Evolutionary conservation across 257 asterid species (phyloP).

Genomic region (Hygrophila difformis): DNA sequence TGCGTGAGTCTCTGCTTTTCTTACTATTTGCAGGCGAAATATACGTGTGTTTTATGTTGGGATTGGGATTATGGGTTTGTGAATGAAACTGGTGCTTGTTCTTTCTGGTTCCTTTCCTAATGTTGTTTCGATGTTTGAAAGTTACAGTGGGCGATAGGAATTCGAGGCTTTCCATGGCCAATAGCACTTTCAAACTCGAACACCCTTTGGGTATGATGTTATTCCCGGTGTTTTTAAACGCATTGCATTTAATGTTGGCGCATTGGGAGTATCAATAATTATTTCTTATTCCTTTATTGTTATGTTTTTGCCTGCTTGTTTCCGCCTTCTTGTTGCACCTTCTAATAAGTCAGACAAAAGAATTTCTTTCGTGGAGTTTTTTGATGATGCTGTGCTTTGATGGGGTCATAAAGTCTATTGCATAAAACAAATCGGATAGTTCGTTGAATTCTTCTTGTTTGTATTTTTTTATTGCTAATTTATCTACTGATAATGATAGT

Average conservation of each 20-base stretch:
- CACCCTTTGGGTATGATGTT: conserved; percentile 51
- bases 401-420: too few species aligned
- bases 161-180: conserved; percentile 45
- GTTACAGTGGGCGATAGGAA: conserved; percentile 41
- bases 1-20: conserved; percentile 16
- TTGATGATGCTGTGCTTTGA: too few species aligned
- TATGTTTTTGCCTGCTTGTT: not conserved
- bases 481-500: too few species aligned
- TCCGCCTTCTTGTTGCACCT: too few species aligned
- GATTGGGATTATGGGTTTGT: not conserved
- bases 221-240: not conserved
- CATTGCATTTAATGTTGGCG: not conserved
- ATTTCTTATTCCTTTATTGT: not conserved
- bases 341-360: too few species aligned
- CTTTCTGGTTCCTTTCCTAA: too few species aligned
- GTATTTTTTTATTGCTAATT: too few species aligned
- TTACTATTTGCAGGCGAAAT: conserved; percentile 16
- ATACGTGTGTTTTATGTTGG: not conserved
- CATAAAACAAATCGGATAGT: too few species aligned
- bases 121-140: conserved; percentile 35
- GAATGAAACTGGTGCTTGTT: conserved; percentile 3
- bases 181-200: conserved; percentile 49
- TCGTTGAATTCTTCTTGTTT: too few species aligned
- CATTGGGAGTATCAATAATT: not conserved
- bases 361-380: too few species aligned